A percentile compares a stretch with the other conserved stretches of the same genome.
phyloP scores from a whole-genome alignment of 208 protist genomes.

The Angomonas ambiguus region DNA sequence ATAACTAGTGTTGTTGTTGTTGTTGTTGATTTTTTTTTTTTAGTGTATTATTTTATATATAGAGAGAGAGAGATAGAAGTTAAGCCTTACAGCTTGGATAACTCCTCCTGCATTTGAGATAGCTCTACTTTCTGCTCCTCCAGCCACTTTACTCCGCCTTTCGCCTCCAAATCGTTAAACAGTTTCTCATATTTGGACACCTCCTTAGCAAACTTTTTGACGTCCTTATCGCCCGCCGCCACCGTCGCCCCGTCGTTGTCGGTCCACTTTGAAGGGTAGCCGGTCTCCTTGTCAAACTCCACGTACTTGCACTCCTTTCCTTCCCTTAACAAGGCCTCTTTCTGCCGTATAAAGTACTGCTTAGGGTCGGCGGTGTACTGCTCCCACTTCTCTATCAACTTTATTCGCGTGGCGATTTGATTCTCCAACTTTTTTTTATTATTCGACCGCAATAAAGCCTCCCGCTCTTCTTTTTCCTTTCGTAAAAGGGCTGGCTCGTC shows the following conservation, averaged over 20 bases:
- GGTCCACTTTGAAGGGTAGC: slow-evolving; percentile 34
- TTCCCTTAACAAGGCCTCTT: slow-evolving; percentile 18
- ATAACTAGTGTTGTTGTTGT: neutral
- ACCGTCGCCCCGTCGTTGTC: slow-evolving; percentile 34
- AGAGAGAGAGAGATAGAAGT: neutral
- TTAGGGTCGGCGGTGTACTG: slow-evolving; percentile 34
- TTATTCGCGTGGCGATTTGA: slow-evolving; percentile 53
- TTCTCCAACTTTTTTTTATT: slow-evolving; percentile 47
- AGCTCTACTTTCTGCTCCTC: slow-evolving; percentile 46
- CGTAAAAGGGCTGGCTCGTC: slow-evolving; percentile 61
- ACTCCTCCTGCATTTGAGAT: slow-evolving; percentile 19
- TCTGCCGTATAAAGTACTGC: slow-evolving; percentile 36
- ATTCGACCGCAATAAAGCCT: slow-evolving; percentile 31
- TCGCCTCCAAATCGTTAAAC: slow-evolving; percentile 54
- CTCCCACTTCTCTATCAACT: slow-evolving; percentile 65
- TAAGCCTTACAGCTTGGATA: slow-evolving; percentile 13
- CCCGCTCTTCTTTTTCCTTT: slow-evolving; percentile 45
- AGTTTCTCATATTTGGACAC: slow-evolving; percentile 62
- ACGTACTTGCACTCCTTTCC: slow-evolving; percentile 28
- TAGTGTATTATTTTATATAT: slow-evolving; percentile 1
- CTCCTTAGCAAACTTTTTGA: slow-evolving; percentile 71
- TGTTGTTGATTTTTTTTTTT: neutral
- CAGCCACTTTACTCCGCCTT: slow-evolving; percentile 58
- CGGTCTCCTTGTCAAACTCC: slow-evolving; percentile 45
- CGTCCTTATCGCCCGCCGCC: slow-evolving; percentile 36